Evolutionary conservation across 805 yeast species (phyloP).

Genomic region (Pichia deserticola): DNA sequence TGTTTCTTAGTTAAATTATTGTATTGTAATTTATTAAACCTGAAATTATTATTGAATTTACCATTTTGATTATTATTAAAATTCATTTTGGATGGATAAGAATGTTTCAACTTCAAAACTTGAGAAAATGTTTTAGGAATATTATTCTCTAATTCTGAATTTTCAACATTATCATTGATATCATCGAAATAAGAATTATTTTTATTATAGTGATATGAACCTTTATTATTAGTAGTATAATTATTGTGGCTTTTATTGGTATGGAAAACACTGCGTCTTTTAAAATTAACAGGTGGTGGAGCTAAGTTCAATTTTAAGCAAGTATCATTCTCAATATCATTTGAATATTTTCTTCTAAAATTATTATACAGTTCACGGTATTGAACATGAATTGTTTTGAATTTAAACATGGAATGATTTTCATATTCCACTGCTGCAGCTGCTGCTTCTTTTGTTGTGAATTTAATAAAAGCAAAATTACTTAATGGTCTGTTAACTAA

Average conservation of each 20-base stretch:
- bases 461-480: slow-evolving; percentile 70
- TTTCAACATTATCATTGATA: background rate
- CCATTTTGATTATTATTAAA: background rate
- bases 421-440: slow-evolving; percentile 83
- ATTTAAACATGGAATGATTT: slow-evolving; percentile 69
- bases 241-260: background rate
- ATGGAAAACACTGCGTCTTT: slow-evolving; percentile 28
- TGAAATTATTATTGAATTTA: background rate
- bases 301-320: slow-evolving; percentile 41
- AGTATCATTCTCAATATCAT: slow-evolving; percentile 16
- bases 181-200: slow-evolving; percentile 3
- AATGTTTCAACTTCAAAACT: slow-evolving; percentile 6
- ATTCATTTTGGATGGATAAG: background rate
- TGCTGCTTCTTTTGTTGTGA: slow-evolving; percentile 59
- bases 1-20: too few relatives aligned
- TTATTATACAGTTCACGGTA: slow-evolving; percentile 54
- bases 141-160: background rate
- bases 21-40: too few relatives aligned
- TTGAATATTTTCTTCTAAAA: slow-evolving; percentile 25
- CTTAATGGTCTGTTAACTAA: slow-evolving; percentile 45
- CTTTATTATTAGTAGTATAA: background rate
- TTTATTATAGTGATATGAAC: background rate
- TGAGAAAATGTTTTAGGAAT: slow-evolving; percentile 7
- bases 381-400: slow-evolving; percentile 78
- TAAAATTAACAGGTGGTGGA: slow-evolving; percentile 73